Evolutionary conservation across 2,329 filamentous ascomycete genomes (phyloP), one percentile per base, ranked within the genome.

Genomic region (Penicillium sp.): DNA sequence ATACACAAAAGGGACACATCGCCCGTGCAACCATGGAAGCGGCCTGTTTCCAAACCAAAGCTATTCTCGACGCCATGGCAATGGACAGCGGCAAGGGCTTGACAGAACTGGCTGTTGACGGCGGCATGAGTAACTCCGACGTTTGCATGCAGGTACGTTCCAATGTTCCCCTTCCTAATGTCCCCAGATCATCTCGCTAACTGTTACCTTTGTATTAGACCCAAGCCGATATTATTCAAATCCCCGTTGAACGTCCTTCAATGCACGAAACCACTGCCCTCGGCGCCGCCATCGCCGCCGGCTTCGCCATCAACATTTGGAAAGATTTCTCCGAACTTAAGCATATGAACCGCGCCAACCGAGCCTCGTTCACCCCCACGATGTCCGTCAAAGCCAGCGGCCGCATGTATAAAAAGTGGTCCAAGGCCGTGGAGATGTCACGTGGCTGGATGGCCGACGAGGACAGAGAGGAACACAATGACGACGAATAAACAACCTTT

Each of bases 211-310:
- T 12, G 4, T 10, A 43, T 25, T 43, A 63, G 65, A 91, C 89
- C 5, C 92, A 96, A 82, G 89, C 92, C 62, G 89, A 96, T 77
- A 84, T 96, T 51, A 91, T 89, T 67, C 86, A 87, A 57, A 94
- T 96, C 65, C 89, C 88, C 33, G 89, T 96, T 60, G 86, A 93
- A 72, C 86, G 92, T 25, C 92, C 92, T 0, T 83, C 86, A 57
- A 96, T 96, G 92, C 88, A 90, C 60, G 92, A 96, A 79, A 95
- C 91, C 5, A 96, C 92, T 1, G 89, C 91, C 1, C 83, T 96
- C 1, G 92, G 92, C 29, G 91, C 92, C 13, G 92, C 92, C 46
- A 93, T 96, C 67, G 91, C 92, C 17, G 92, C 92, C 17, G 92
- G 91, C 13, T 86, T 96, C 59, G 91, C 91, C 9, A 86, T 90